Percentiles rank a stretch among this genome's conserved stretches.
Conservation (phyloP, 2,329 filamentous ascomycete species). For the Cladosporium velox region DNA sequence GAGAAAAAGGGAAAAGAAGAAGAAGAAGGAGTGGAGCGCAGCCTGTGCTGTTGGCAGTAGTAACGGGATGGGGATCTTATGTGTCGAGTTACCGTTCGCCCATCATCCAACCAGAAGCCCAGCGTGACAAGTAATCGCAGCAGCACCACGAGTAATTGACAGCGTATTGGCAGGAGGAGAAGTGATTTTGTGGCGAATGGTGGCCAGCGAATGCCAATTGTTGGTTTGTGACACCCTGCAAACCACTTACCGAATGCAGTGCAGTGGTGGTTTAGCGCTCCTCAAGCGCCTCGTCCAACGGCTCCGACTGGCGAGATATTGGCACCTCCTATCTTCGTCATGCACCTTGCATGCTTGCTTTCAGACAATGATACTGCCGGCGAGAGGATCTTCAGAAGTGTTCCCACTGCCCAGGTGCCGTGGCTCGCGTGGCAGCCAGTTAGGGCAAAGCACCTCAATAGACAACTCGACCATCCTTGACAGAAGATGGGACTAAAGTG, state of each 20-base stretch:
- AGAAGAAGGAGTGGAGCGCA: conserved; percentile 3
- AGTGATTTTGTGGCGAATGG: neutral
- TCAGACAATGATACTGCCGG: neutral
- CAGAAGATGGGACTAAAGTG: neutral
- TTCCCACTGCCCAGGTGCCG: neutral
- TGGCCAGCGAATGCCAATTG: neutral
- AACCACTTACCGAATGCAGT: neutral
- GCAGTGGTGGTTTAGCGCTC: neutral
- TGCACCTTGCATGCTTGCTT: neutral
- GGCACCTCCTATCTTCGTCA: neutral
- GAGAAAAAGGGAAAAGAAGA: neutral
- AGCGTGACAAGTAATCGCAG: neutral
- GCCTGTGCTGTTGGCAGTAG: neutral
- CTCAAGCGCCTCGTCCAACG: neutral
- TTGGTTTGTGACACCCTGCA: neutral
- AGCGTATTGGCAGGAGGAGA: neutral
- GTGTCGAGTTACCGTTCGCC: neutral
- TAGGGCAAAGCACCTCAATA: neutral
- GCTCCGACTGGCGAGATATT: neutral
- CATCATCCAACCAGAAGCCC: conserved; percentile 3
- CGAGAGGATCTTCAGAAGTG: neutral
- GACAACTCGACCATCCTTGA: neutral
- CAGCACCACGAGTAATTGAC: neutral
- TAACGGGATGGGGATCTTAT: neutral
- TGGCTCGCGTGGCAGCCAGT: neutral